Evolutionary conservation across 1,139 yeast species (phyloP).

Genomic region (Blastobotrys capitulatus): DNA sequence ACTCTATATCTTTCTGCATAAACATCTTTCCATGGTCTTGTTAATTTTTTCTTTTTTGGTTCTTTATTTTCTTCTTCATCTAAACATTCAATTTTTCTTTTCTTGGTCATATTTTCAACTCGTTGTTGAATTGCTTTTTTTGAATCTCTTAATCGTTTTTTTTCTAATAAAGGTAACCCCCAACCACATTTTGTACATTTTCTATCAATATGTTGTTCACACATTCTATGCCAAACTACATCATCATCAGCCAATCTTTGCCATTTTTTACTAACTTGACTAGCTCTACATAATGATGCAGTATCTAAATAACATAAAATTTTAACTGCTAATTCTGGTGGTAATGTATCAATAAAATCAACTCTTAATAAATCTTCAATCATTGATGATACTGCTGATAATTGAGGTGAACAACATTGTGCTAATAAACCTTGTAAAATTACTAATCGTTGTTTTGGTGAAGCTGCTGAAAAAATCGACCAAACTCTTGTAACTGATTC

Average conservation of each 20-base stretch:
- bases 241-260: conserved; percentile 88
- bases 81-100: conserved; percentile 12
- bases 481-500: conserved; percentile 70
- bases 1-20: conserved; percentile 86
- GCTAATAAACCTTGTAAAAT: conserved; percentile 78
- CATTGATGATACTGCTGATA: conserved; percentile 76
- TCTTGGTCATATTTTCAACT: conserved; percentile 13
- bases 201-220: conserved; percentile 95
- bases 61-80: not conserved
- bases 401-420: conserved; percentile 93
- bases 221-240: conserved; percentile 96
- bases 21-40: conserved; percentile 93
- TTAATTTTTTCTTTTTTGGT: conserved; percentile 26
- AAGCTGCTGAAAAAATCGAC: conserved; percentile 74
- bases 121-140: conserved; percentile 31
- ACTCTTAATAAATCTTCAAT: conserved; percentile 75
- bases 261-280: conserved; percentile 88
- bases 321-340: conserved; percentile 78
- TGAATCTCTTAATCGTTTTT: conserved; percentile 33
- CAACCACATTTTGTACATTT: conserved; percentile 98
- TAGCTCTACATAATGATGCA: conserved; percentile 84
- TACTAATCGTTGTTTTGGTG: conserved; percentile 59
- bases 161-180: conserved; percentile 84
- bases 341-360: conserved; percentile 80
- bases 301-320: conserved; percentile 87